Evolutionary conservation across 2,329 filamentous ascomycete genomes (phyloP).

Genomic region (Ascochyta lentis): DNA sequence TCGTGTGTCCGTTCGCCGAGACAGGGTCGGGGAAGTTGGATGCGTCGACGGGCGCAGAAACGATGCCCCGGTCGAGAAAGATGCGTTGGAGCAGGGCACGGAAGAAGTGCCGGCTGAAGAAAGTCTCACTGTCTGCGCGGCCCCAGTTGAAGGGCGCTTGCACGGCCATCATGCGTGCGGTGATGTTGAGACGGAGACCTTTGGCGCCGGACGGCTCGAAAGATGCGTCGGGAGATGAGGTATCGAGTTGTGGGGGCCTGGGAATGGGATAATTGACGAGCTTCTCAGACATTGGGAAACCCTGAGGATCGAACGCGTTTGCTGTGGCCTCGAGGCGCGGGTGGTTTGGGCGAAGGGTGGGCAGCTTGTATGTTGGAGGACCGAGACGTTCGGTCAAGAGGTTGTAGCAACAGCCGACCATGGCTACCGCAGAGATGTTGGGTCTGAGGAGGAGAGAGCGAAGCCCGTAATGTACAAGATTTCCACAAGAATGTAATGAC

Average conservation of each 20-base stretch:
- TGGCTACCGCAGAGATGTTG: conserved; percentile 85
- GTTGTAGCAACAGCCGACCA: conserved; percentile 99
- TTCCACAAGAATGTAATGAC: conserved; percentile 96
- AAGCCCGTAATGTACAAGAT: conserved; percentile 93
- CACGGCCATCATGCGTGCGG: conserved; percentile 96
- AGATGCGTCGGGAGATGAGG: not conserved
- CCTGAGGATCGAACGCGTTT: conserved; percentile 80
- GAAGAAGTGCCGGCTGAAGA: conserved; percentile 94
- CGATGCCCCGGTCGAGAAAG: conserved; percentile 84
- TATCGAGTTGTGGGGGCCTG: not conserved
- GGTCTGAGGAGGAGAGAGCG: conserved; percentile 85
- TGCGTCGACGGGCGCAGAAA: conserved; percentile 61
- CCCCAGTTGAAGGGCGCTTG: conserved; percentile 96
- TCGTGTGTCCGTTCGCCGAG: conserved; percentile 42
- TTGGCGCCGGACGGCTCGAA: conserved; percentile 9
- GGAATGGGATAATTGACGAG: conserved; percentile 60
- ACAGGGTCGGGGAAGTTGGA: conserved; percentile 49
- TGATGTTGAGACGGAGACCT: conserved; percentile 92
- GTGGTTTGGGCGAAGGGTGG: conserved; percentile 77
- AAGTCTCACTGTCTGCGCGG: conserved; percentile 76
- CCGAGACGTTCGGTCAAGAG: conserved; percentile 89
- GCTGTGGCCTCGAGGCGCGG: conserved; percentile 71
- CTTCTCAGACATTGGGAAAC: conserved; percentile 87
- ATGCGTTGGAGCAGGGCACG: conserved; percentile 88
- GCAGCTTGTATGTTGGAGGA: conserved; percentile 84